Base-by-base conservation (phyloP, 148 eudicot genomes). In the Dysphania ambrosioides region DNA sequence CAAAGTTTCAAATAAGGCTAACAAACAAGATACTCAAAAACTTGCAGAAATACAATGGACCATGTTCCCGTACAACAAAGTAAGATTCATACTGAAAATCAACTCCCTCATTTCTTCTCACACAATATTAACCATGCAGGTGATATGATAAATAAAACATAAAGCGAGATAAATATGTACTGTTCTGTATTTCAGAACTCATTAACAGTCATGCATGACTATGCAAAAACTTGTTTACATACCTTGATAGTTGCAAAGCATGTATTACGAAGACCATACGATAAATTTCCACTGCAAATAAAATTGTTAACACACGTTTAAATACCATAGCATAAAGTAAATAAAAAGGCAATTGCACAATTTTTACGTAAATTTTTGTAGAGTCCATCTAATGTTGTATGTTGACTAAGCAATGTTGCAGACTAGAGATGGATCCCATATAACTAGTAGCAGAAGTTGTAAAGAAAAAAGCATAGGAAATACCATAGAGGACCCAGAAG, bases 251-350 rank as follows among this genome's bases (percentile, higher is more conserved):
- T 89, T 58, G 97, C 97, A 71, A 92, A 87, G 24, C 87, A 79
- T 70, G 97, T 89, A 75, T 89, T 90, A 41, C 97, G 92, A 63
- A 95, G 97, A 72, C 99, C 99, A 82, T 84, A 88, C 35, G 99
- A 85, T 63, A 79, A 9, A 80, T 88, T 87, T 68, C 96, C 97
- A 82, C 99, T 95, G 88, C 80, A 80, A 72, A n/a, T 73, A 34
- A 49, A 79, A 66, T 60, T 34, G 13, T 47, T 21, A 31, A 32
- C 31, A 79, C 51, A 51, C 34, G 26, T 24, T 58, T 30, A 32
- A 27, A 31, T 24, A 70, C 29, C 13, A 51, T 21, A 72, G 59
- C 9, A 34, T 55, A 44, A 4, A 0, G 31, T 21, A 51, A 53
- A 27, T 12, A 18, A 71, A 55, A 23, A 65, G 26, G 21, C 12